Percentiles rank a stretch among this genome's conserved stretches.
These are phyloP conservation scores for Heimioporus sp. DNA, from an alignment of 768 basidiomycete genomes.

Conservation along the genomic window DNA sequence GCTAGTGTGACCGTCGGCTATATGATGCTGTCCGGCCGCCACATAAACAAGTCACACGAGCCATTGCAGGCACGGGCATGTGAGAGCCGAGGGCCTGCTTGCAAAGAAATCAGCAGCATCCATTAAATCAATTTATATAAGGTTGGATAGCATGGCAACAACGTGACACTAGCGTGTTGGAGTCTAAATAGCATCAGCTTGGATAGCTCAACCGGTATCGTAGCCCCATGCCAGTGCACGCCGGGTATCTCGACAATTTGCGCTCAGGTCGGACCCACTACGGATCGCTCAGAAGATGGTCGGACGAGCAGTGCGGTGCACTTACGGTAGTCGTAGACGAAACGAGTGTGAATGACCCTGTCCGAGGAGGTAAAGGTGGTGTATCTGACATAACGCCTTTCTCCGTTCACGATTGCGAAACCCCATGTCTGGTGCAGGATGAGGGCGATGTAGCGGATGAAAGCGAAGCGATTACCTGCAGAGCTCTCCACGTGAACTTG, in stretches of 20 bases:
- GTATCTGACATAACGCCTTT: constrained; percentile 59
- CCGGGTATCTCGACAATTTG: background rate
- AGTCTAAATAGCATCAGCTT: too few species aligned
- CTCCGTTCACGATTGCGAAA: constrained; percentile 54
- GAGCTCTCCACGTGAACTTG: constrained; percentile 53
- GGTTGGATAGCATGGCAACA: too few species aligned
- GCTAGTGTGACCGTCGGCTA: too few species aligned
- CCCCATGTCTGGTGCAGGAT: constrained; percentile 51
- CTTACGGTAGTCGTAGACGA: constrained; percentile 72
- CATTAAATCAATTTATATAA: too few species aligned
- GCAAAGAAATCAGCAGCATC: too few species aligned
- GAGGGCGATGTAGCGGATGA: background rate
- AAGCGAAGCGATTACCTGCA: constrained; percentile 46
- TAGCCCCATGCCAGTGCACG: too few species aligned
- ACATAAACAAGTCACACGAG: too few species aligned
- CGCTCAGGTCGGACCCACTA: constrained; percentile 19
- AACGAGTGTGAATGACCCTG: constrained; percentile 50
- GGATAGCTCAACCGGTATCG: too few species aligned
- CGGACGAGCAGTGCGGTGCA: background rate
- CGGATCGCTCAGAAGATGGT: constrained; percentile 11
- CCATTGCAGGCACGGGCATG: too few species aligned
- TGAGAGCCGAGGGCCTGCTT: too few species aligned
- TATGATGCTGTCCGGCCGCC: too few species aligned
- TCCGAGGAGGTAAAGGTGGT: constrained; percentile 62
- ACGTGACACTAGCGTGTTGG: too few species aligned